A percentile compares a stretch with the other conserved stretches of the same genome.
Conservation (phyloP, 2,329 filamentous ascomycete species). For the Fusarium stilboides region DNA sequence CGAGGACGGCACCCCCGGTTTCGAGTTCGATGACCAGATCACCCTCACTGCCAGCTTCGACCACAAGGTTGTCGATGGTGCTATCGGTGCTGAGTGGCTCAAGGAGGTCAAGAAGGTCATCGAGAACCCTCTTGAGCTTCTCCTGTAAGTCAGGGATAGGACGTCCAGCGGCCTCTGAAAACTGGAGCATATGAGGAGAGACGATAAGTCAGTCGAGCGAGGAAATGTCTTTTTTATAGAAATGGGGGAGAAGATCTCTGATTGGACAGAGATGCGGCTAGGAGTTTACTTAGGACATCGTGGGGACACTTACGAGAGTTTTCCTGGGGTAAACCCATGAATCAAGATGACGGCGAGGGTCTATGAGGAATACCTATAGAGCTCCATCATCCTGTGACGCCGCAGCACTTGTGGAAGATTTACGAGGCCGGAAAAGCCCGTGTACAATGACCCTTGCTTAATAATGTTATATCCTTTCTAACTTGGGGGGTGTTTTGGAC, state of each 20-base stretch:
- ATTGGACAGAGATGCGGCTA: conserved; percentile 27
- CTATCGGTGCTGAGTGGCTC: conserved; percentile 96
- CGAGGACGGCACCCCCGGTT: conserved; percentile 80
- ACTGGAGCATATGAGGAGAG: conserved; percentile 5
- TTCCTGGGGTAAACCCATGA: conserved; percentile 20
- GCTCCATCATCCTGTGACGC: conserved; percentile 25
- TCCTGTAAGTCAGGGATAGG: conserved; percentile 74
- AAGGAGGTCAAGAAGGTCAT: conserved; percentile 96
- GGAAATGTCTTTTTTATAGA: conserved; percentile 48
- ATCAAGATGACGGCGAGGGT: conserved; percentile 19
- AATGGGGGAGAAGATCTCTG: conserved; percentile 34
- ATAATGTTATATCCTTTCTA: conserved; percentile 58
- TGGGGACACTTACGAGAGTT: conserved; percentile 19
- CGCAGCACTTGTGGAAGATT: conserved; percentile 42
- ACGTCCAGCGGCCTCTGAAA: conserved; percentile 9
- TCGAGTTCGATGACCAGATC: conserved; percentile 98
- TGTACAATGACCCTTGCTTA: conserved; percentile 63
- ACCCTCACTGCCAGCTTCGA: conserved; percentile 96
- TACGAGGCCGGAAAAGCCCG: conserved; percentile 53
- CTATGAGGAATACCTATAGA: conserved; percentile 33
- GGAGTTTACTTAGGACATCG: conserved; percentile 34
- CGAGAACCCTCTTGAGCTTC: conserved; percentile 95
- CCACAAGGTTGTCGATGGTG: conserved; percentile 98
- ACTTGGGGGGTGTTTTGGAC: conserved; percentile 47
- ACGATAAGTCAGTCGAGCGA: conserved; percentile 29